Evolutionary conservation across 1,284 basidiomycete genomes (phyloP).

Genomic region (Vanrija sp.): DNA sequence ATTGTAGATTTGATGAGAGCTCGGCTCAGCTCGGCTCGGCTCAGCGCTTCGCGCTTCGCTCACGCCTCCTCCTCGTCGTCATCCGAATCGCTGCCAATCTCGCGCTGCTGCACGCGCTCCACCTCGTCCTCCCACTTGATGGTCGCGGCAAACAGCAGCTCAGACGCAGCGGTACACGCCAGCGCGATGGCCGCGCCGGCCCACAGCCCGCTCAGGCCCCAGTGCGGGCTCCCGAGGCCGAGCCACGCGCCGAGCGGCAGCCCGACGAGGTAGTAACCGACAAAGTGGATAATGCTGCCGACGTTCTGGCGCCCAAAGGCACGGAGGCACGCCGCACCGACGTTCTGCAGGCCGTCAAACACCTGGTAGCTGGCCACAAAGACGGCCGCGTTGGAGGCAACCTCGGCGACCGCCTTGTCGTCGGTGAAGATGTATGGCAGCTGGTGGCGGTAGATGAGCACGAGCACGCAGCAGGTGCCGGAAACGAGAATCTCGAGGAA

Average conservation of each 20-base stretch:
- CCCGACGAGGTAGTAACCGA: constrained; percentile 24
- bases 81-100: constrained; percentile 7
- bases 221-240: constrained; percentile 16
- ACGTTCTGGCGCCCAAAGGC: constrained; percentile 29
- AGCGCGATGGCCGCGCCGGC: constrained; percentile 26
- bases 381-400: constrained; percentile 20
- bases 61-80: constrained; percentile 12
- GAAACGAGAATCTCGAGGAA: constrained; percentile 19
- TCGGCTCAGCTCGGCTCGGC: too few species aligned
- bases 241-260: constrained; percentile 27
- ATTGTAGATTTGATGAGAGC: background rate
- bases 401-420: constrained; percentile 18
- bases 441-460: constrained; percentile 18
- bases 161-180: constrained; percentile 12
- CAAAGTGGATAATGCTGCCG: constrained; percentile 23
- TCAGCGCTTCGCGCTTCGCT: too few species aligned
- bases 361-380: constrained; percentile 22
- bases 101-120: constrained; percentile 18
- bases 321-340: constrained; percentile 28
- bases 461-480: constrained; percentile 12
- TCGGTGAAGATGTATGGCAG: constrained; percentile 23
- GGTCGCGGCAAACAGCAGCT: constrained; percentile 19
- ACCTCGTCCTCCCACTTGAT: constrained; percentile 28
- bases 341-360: constrained; percentile 28
- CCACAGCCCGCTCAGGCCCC: constrained; percentile 31